Evolutionary conservation across 352 stramenopile species (phyloP), one percentile per base, ranked within the genome.

Genomic region (Phytophthora litchii): DNA sequence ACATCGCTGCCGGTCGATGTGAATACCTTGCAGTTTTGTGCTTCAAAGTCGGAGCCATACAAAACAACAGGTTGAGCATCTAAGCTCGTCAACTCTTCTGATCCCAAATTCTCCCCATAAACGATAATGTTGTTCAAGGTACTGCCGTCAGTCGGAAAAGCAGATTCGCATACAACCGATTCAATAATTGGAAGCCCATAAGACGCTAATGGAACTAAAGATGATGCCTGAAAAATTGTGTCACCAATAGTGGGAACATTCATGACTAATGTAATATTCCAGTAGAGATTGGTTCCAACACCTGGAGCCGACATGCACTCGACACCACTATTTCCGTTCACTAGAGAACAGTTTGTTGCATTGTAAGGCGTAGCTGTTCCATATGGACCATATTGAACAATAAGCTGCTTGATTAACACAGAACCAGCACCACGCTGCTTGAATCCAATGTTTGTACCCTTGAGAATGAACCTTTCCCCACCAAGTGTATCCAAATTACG

Each of bases 401-500:
- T 54, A 0, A 89, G 69, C 17, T 66, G 52, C 34, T 72, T 72
- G 41, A 85, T 72, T 1, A 43, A 27, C 23, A 85, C 61, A 1
- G 67, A 69, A 12, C 36, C 57, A 20, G 77, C 74, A 1, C 48
- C 38, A 8, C 76, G 74, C 49, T 86, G 76, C 32, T 80, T 77
- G 42, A 89, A 89, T 8, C 79, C 79, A 8, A 89, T 75, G 42
- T 89, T 85, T 31, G 66, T 65, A 3, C 76, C 79, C 3, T 60
- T 69, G 14, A 86, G 37, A 20, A 76, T 27, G 21, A 89, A 53
- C 0, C 34, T 41, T 31, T 86, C 60, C 0, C 72, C 72, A 38
- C 79, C 76, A 0, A 57, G 54, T 1, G 79, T 84, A 3, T 72
- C 31, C 2, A 89, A 52, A n/a, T 44, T 31, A 21, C 17, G 14